A percentile compares a stretch with the other conserved stretches of the same genome.
phyloP scores from a whole-genome alignment of 2,329 filamentous ascomycete species.

The Bisporella sp. region DNA sequence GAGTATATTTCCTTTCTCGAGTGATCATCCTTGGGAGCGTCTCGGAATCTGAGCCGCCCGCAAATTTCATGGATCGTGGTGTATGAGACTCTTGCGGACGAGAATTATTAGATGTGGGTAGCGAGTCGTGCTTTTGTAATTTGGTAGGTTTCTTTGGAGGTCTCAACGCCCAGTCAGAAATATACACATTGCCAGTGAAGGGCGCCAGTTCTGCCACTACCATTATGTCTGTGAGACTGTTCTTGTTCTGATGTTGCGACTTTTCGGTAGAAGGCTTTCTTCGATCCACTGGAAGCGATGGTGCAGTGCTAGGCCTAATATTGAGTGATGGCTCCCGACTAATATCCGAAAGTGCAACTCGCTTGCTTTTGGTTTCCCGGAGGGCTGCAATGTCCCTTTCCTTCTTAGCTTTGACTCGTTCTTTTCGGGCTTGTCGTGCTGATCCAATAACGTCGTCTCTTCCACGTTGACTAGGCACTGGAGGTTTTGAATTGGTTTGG shows the following conservation, averaged over 20 bases:
- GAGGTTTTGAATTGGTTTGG: too few relatives aligned
- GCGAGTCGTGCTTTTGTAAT: neutral
- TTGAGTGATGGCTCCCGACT: neutral
- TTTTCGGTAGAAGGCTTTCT: neutral
- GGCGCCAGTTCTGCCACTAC: slow-evolving; percentile 10
- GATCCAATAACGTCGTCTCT: too few relatives aligned
- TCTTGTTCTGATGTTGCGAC: neutral
- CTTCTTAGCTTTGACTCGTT: slow-evolving; percentile 18
- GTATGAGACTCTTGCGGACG: neutral
- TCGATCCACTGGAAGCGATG: neutral
- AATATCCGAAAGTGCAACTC: neutral
- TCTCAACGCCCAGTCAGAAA: neutral
- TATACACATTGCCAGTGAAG: neutral
- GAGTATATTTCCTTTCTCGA: neutral
- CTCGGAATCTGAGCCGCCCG: neutral
- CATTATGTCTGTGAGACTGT: slow-evolving; percentile 4
- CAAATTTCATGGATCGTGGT: neutral
- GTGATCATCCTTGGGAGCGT: neutral
- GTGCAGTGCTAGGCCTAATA: neutral
- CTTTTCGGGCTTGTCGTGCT: slow-evolving; percentile 10
- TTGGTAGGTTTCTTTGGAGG: neutral
- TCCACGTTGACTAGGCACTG: too few relatives aligned
- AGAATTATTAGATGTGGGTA: neutral
- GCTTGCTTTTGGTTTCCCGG: neutral
- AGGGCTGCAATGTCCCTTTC: slow-evolving; percentile 17